Evolutionary conservation across 768 basidiomycete genomes (phyloP), one percentile per base, ranked within the genome.

Genomic region (Macrolepiota albuminosa): DNA sequence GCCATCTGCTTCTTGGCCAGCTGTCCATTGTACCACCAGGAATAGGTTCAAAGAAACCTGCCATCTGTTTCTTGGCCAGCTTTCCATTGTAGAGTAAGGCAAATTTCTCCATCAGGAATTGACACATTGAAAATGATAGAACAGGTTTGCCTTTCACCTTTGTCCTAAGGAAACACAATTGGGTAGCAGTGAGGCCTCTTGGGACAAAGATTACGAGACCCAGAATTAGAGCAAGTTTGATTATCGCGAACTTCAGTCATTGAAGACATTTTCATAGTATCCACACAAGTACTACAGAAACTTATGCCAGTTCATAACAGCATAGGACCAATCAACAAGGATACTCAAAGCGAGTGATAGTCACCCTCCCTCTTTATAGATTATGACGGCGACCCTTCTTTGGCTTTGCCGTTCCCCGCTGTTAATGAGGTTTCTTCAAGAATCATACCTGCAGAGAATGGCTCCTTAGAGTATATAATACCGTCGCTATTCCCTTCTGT

Each of bases 401-500:
- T 56, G 18, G 34, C 43, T 47, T 46, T 42, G 16, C 16, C 33
- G 8, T 45, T 46, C 24, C 16, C 43, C 13, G 8, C 39, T n/a
- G 10, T 42, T 14, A 14, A 45, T 10, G 47, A 56, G 3, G 18
- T 39, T 16, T 56, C 49, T 26, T 21, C 54, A 11, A 11, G n/a
- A 13, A 56, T 4, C 5, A 63, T 18, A 21, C 70, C 69, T 7
- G 67, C 57, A 14, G 59, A 61, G 29, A 71, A 57, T 14, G 72
- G 71, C 43, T 72, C 71, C 3, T 54, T 55, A 0, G 69, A 65
- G 34, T 69, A 68, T 36, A 63, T 55, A 21, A 64, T 62, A 21
- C 60, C 54, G 18, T 64, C 64, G 10, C 65, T 62, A 11, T 67
- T 63, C 13, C 66, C 65, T 58, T 42, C 24, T 53, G 6, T 31